Base-by-base conservation (phyloP, 768 basidiomycete species). In the Lepiota venenata region DNA sequence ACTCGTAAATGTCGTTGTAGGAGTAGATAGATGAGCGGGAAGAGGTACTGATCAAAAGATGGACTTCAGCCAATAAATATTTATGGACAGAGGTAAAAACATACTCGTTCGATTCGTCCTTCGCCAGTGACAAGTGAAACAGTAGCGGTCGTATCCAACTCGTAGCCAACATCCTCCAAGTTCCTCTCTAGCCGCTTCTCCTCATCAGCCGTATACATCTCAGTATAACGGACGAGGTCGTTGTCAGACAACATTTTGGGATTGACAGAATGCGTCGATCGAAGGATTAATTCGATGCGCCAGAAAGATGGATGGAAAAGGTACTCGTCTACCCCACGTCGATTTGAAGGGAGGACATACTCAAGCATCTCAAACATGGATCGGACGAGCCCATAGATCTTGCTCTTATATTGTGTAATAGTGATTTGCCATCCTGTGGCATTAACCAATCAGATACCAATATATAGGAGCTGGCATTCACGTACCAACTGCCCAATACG, bases 401-500 rank as follows among this genome's bases (percentile, higher is more conserved):
- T 66, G 37, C 60, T 64, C 50, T 68, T 69, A 52, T 72, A 72
- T 12, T 58, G 58, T 15, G 69, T 69, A 47, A 72, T 65, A 42
- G 65, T 71, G 2, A 63, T 61, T 53, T 71, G 71, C 71, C 69
- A 72, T 5, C 70, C 70, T 71, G 39, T 25, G 21, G 11, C 11
- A 16, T 36, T 37, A 18, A 11, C 25, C 27, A 22, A 36, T 20
- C 20, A 39, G 21, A n/a, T 11, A 8, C 15, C 14, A 16, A 16
- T 22, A 3, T 2, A 6, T n/a, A 36, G n/a, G 6, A 15, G 14
- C 2, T 4, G 22, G 18, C 11, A 20, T n/a, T 7, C 15, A 52
- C 65, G 21, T 32, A 69, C 70, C 71, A 11, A 66, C 71, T 38
- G 71, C 70, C 70, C 70, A 72, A 55, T 67, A 72, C 5, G 71